Percentiles rank a stretch among this genome's conserved stretches.
phyloP scores from a whole-genome alignment of 2,329 filamentous ascomycete species.

The Venturia carpophila region DNA sequence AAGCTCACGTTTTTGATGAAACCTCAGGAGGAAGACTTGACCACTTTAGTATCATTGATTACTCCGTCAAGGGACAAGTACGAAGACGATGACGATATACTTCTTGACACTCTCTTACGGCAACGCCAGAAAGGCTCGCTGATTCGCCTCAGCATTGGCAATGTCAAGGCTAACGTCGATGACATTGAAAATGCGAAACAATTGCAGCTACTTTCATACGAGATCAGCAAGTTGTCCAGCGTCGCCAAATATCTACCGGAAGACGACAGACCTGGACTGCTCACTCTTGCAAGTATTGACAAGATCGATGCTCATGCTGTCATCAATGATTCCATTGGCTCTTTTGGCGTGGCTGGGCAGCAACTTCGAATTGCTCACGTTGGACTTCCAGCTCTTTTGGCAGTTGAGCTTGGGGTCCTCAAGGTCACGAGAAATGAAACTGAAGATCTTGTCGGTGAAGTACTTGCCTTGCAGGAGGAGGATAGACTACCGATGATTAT shows the following conservation, averaged over 20 bases:
- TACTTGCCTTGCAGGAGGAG: constrained; percentile 34
- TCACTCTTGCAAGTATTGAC: constrained; percentile 63
- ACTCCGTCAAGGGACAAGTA: constrained; percentile 89
- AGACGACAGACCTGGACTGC: constrained; percentile 82
- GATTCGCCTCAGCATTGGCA: constrained; percentile 60
- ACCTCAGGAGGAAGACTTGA: constrained; percentile 73
- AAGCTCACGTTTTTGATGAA: constrained; percentile 63
- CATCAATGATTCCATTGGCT: constrained; percentile 61
- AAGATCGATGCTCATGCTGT: constrained; percentile 55
- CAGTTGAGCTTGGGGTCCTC: constrained; percentile 58
- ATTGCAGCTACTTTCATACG: constrained; percentile 65
- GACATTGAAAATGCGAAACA: constrained; percentile 58
- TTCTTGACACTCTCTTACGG: constrained; percentile 81
- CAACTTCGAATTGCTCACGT: constrained; percentile 49
- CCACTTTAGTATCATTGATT: constrained; percentile 73
- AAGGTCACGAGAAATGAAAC: constrained; percentile 51
- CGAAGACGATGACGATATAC: constrained; percentile 62
- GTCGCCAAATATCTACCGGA: constrained; percentile 94
- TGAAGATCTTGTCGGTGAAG: constrained; percentile 61
- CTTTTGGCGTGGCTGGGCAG: constrained; percentile 35
- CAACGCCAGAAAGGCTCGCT: constrained; percentile 83
- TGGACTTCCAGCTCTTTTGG: constrained; percentile 72
- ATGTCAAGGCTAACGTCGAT: constrained; percentile 54
- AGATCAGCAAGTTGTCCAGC: constrained; percentile 72
- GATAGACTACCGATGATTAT: constrained; percentile 62